Percentiles rank a stretch among this genome's conserved stretches.
Evolutionary conservation across 768 basidiomycete species (phyloP).

Genomic region (Mycena rosella): DNA sequence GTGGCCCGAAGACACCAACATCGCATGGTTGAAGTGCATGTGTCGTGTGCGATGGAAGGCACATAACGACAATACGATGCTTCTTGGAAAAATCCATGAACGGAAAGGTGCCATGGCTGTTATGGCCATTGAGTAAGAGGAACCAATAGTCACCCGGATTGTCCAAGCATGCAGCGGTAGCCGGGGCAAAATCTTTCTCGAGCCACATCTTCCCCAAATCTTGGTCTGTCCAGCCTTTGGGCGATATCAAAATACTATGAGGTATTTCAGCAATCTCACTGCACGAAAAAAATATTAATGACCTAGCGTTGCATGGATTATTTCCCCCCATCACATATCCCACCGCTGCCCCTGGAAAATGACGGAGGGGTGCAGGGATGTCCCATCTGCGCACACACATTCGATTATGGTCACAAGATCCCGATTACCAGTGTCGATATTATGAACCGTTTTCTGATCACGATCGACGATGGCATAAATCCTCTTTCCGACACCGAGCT

Average conservation of each 20-base stretch:
- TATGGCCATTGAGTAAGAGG: slow-evolving; percentile 44
- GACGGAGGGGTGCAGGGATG: slow-evolving; percentile 49
- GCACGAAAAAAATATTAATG: neutral
- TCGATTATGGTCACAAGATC: slow-evolving; percentile 65
- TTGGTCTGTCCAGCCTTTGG: slow-evolving; percentile 45
- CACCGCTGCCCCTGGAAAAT: slow-evolving; percentile 46
- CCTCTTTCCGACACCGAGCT: slow-evolving; percentile 12
- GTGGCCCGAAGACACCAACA: slow-evolving; percentile 52
- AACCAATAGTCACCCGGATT: slow-evolving; percentile 29
- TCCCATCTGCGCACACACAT: slow-evolving; percentile 57
- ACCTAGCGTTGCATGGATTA: slow-evolving; percentile 38
- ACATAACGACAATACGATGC: slow-evolving; percentile 46
- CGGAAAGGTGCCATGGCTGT: slow-evolving; percentile 36
- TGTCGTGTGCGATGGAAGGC: slow-evolving; percentile 20
- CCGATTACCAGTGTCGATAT: slow-evolving; percentile 47
- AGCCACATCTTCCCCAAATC: slow-evolving; percentile 39
- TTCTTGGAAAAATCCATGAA: slow-evolving; percentile 36
- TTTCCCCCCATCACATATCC: slow-evolving; percentile 29
- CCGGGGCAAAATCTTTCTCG: slow-evolving; percentile 36
- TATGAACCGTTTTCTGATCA: slow-evolving; percentile 25
- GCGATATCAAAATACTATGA: slow-evolving; percentile 34
- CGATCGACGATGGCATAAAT: slow-evolving; percentile 7
- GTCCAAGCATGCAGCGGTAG: slow-evolving; percentile 22
- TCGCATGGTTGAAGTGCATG: slow-evolving; percentile 38
- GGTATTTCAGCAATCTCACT: neutral